phyloP scores from a whole-genome alignment of 176 grass and related monocot species.

The Oryza punctata region DNA sequence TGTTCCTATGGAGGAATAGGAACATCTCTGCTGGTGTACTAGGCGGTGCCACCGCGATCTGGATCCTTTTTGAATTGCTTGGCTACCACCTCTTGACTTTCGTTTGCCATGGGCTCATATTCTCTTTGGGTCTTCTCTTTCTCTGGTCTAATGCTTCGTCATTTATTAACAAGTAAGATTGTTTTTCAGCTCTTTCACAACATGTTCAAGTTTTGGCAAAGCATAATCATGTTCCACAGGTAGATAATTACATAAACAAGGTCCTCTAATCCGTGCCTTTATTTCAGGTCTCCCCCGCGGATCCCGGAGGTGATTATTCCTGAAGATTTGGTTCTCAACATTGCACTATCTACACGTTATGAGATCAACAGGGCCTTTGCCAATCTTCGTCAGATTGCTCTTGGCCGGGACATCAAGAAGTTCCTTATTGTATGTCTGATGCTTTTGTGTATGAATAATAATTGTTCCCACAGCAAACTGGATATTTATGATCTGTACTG shows the following conservation, averaged over 20 bases:
- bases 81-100: constrained; percentile 88
- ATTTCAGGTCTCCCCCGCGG: constrained; percentile 67
- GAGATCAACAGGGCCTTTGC: constrained; percentile 76
- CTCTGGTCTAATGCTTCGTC: constrained; percentile 85
- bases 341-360: constrained; percentile 62
- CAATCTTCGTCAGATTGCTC: constrained; percentile 71
- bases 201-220: not conserved
- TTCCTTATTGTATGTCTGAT: constrained; percentile 75
- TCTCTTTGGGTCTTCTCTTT: constrained; percentile 79
- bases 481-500: not conserved
- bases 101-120: constrained; percentile 74
- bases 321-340: constrained; percentile 66
- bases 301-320: constrained; percentile 69
- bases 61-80: constrained; percentile 83
- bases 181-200: constrained; percentile 3
- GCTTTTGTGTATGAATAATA: not conserved
- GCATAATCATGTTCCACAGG: not conserved
- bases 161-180: constrained; percentile 80
- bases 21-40: constrained; percentile 88
- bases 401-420: constrained; percentile 80
- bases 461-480: not conserved
- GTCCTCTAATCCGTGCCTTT: constrained; percentile 3
- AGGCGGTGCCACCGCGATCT: constrained; percentile 65
- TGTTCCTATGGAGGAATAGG: constrained; percentile 93
- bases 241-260: not conserved